Conservation (phyloP, 495 filamentous ascomycete species). For the Geoglossum glabrum region DNA sequence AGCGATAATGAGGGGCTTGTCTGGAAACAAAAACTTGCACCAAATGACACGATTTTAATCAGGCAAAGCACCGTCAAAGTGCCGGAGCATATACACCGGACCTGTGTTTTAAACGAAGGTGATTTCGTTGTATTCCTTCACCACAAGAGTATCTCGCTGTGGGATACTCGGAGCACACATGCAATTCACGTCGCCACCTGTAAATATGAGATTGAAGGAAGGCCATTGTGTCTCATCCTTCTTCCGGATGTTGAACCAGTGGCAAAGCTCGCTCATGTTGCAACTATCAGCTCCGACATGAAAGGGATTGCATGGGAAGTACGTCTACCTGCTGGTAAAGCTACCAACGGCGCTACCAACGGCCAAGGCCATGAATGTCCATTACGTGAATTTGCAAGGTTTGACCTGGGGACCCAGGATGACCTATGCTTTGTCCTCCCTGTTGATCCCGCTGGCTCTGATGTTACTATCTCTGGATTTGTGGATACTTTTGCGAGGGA, state of each 20-base stretch:
- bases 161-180: slow-evolving; percentile 44
- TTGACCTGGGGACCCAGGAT: slow-evolving; percentile 49
- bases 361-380: slow-evolving; percentile 19
- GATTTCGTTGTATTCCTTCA: slow-evolving; percentile 68
- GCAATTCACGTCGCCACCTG: slow-evolving; percentile 36
- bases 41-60: slow-evolving; percentile 31
- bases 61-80: slow-evolving; percentile 52
- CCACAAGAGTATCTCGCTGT: slow-evolving; percentile 54
- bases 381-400: slow-evolving; percentile 48
- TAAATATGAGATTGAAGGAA: slow-evolving; percentile 41
- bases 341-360: slow-evolving; percentile 12
- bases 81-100: slow-evolving; percentile 60
- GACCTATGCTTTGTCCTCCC: slow-evolving; percentile 69
- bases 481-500: slow-evolving; percentile 77
- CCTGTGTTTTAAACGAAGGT: slow-evolving; percentile 52
- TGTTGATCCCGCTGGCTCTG: slow-evolving; percentile 72
- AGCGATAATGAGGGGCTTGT: slow-evolving; percentile 59
- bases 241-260: slow-evolving; percentile 43
- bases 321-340: slow-evolving; percentile 24
- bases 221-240: slow-evolving; percentile 63
- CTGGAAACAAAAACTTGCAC: slow-evolving; percentile 45
- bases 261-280: slow-evolving; percentile 37
- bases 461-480: slow-evolving; percentile 51
- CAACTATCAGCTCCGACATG: slow-evolving; percentile 65
- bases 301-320: slow-evolving; percentile 77